These are phyloP conservation scores for Botrytis fragariae DNA, from an alignment of 2,329 filamentous ascomycete species.

Conservation along the genomic window DNA sequence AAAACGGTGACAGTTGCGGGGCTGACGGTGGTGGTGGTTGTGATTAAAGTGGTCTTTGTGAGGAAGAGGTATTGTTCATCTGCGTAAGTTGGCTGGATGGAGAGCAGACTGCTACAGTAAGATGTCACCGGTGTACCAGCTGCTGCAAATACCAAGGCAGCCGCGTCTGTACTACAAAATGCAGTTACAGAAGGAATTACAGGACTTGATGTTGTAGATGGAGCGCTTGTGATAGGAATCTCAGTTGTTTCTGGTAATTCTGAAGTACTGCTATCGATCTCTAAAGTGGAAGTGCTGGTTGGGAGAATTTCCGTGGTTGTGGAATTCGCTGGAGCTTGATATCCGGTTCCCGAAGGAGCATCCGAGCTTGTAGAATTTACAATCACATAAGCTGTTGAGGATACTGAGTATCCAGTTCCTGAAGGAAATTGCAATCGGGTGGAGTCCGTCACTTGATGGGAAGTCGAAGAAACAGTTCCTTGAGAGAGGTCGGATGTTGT, in stretches of 20 bases:
- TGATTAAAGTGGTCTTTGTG: not conserved
- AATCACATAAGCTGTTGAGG: not conserved
- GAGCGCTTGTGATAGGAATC: not conserved
- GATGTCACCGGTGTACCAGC: not conserved
- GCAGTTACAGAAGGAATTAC: not conserved
- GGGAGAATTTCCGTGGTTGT: not conserved
- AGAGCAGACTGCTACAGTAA: constrained; percentile 11
- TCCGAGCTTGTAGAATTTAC: not conserved
- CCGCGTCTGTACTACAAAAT: constrained; percentile 9
- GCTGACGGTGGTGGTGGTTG: not conserved
- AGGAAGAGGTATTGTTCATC: not conserved
- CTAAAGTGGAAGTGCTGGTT: not conserved
- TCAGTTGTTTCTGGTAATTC: not conserved
- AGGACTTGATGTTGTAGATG: not conserved
- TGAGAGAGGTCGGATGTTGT: not conserved
- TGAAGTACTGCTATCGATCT: not conserved
- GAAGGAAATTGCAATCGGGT: not conserved
- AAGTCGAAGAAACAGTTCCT: not conserved
- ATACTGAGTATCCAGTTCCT: not conserved
- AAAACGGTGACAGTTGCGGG: not conserved
- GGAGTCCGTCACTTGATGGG: not conserved
- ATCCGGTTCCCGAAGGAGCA: not conserved
- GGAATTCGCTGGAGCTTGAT: not conserved
- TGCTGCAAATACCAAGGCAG: not conserved
- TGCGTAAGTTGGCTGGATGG: not conserved